A percentile compares a stretch with the other conserved stretches of the same genome.
phyloP scores from a whole-genome alignment of 106 monocot genomes.

The Acorus calamus region DNA sequence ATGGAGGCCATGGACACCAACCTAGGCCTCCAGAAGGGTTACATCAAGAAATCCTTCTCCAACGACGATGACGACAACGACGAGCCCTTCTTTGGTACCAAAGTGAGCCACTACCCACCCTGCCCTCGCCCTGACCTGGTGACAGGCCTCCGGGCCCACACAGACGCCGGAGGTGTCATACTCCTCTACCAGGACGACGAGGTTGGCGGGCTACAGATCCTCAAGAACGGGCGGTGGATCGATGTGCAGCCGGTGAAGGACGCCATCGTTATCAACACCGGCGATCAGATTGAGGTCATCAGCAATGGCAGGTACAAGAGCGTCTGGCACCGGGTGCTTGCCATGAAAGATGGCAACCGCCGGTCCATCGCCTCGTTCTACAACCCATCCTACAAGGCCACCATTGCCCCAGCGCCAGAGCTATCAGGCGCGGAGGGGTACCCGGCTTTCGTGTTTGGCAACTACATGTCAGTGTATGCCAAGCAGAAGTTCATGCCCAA shows the following conservation, averaged over 20 bases:
- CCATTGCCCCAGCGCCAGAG: background rate
- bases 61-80: conserved; percentile 3
- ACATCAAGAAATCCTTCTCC: conserved; percentile 53
- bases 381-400: background rate
- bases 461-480: conserved; percentile 41
- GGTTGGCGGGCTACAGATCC: conserved; percentile 53
- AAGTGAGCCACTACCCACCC: conserved; percentile 51
- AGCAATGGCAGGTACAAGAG: conserved; percentile 71
- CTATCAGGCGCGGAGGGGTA: conserved; percentile 1
- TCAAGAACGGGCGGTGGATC: conserved; percentile 44
- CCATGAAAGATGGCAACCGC: conserved; percentile 40
- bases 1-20: conserved; percentile 43
- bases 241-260: conserved; percentile 36
- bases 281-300: conserved; percentile 66
- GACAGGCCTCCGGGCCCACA: conserved; percentile 56
- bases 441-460: conserved; percentile 31
- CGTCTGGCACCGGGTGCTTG: conserved; percentile 37
- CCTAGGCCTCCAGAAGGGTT: conserved; percentile 43
- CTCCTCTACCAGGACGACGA: conserved; percentile 49
- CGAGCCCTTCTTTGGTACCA: conserved; percentile 42
- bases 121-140: conserved; percentile 54
- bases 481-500: conserved; percentile 41
- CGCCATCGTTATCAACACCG: conserved; percentile 53
- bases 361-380: conserved; percentile 2
- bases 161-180: conserved; percentile 70